These are phyloP conservation scores for Psophocarpus tetragonolobus DNA, from an alignment of 306 rosid genomes.

Conservation along the genomic window DNA sequence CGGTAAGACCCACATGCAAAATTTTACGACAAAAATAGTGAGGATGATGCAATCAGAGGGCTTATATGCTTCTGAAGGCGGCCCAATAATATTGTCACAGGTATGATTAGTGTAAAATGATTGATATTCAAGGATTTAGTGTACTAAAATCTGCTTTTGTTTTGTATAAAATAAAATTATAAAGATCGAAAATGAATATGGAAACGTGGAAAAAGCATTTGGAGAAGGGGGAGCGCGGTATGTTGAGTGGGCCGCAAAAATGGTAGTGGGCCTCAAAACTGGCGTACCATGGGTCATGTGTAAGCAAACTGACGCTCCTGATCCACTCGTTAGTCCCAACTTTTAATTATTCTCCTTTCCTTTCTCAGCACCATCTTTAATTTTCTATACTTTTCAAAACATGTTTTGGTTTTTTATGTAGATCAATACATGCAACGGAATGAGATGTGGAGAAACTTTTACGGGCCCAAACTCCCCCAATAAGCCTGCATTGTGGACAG, in stretches of 20 bases:
- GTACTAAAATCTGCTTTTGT: neutral
- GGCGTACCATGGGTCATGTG: conserved; percentile 81
- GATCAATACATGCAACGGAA: conserved; percentile 80
- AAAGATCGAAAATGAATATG: conserved; percentile 71
- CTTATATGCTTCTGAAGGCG: conserved; percentile 72
- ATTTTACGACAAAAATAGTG: conserved; percentile 66
- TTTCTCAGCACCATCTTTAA: no score
- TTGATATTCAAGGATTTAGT: neutral
- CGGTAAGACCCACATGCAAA: conserved; percentile 60
- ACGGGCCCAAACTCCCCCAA: conserved; percentile 66
- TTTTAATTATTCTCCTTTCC: neutral
- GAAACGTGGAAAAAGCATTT: conserved; percentile 53
- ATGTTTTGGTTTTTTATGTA: conserved; percentile 13
- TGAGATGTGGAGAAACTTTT: conserved; percentile 66
- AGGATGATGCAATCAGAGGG: conserved; percentile 61
- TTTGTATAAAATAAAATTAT: neutral
- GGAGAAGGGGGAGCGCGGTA: conserved; percentile 40
- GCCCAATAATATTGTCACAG: conserved; percentile 70
- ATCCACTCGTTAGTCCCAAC: conserved; percentile 55
- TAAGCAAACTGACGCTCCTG: conserved; percentile 73
- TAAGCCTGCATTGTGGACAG: conserved; percentile 72
- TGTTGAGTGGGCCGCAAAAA: conserved; percentile 63
- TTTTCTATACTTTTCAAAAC: no score
- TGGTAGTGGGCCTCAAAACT: conserved; percentile 60
- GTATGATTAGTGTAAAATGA: neutral